Evolutionary conservation across 768 basidiomycete genomes (phyloP).

Genomic region (Suillus alpinus): DNA sequence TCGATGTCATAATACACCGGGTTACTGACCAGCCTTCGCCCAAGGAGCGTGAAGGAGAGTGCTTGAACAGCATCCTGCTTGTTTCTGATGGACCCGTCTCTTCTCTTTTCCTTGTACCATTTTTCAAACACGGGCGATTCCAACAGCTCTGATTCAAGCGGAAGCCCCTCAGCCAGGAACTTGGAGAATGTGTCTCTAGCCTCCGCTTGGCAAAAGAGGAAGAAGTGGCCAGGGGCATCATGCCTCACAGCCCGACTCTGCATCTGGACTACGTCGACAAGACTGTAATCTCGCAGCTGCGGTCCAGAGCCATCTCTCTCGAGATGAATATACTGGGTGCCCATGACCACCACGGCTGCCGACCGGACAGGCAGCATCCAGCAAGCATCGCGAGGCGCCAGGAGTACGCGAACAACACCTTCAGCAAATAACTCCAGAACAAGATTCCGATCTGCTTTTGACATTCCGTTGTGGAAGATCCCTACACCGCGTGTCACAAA

Average conservation of each 20-base stretch:
- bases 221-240: constrained; percentile 60
- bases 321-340: constrained; percentile 77
- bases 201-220: constrained; percentile 88
- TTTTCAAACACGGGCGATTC: constrained; percentile 44
- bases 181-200: constrained; percentile 76
- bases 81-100: constrained; percentile 36
- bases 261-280: constrained; percentile 87
- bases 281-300: constrained; percentile 73
- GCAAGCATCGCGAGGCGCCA: constrained; percentile 80
- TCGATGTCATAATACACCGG: constrained; percentile 79
- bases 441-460: constrained; percentile 62
- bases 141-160: constrained; percentile 78
- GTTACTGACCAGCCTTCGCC: constrained; percentile 68
- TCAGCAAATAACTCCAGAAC: constrained; percentile 81
- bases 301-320: constrained; percentile 51
- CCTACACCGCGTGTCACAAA: constrained; percentile 84
- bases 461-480: constrained; percentile 75
- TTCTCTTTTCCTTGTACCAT: constrained; percentile 46
- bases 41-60: constrained; percentile 80
- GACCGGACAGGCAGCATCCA: constrained; percentile 90
- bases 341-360: constrained; percentile 82
- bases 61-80: constrained; percentile 74
- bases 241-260: constrained; percentile 81
- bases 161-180: constrained; percentile 81
- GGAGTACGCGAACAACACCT: constrained; percentile 73